These are phyloP conservation scores for Amphibolis antarctica DNA, from an alignment of 106 monocot genomes.

Conservation along the genomic window DNA sequence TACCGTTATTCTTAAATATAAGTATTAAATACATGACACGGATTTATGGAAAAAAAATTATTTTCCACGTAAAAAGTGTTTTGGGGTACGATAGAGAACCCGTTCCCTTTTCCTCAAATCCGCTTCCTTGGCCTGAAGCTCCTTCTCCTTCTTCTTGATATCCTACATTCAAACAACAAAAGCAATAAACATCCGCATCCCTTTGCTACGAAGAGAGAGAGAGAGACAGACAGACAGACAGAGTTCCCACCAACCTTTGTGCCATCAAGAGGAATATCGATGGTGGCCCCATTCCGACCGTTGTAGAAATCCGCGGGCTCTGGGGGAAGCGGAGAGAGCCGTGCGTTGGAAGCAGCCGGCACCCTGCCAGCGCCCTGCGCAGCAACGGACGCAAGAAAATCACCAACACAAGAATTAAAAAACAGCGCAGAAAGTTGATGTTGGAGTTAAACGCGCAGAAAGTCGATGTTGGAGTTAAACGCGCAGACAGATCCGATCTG, in stretches of 20 bases:
- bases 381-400: background rate
- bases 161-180: conserved; percentile 25
- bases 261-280: conserved; percentile 80
- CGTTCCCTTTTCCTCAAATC: conserved; percentile 77
- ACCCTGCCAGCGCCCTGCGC: conserved; percentile 60
- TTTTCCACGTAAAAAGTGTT: too few species aligned
- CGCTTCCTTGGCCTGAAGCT: conserved; percentile 74
- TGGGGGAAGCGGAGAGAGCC: conserved; percentile 90
- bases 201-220: background rate
- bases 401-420: too few species aligned
- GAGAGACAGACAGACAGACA: background rate
- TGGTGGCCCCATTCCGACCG: conserved; percentile 43
- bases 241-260: conserved; percentile 33
- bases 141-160: conserved; percentile 65
- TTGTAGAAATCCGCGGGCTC: conserved; percentile 93
- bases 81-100: conserved; percentile 16
- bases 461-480: too few species aligned
- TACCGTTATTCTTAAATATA: too few species aligned
- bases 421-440: too few species aligned
- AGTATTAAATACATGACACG: too few species aligned
- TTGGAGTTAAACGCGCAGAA: too few species aligned
- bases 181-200: background rate
- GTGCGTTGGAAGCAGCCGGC: conserved; percentile 68
- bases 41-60: too few species aligned
- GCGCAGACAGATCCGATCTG: too few species aligned